phyloP scores from a whole-genome alignment of 1,284 basidiomycete genomes.

The Takashimella tepidaria region DNA sequence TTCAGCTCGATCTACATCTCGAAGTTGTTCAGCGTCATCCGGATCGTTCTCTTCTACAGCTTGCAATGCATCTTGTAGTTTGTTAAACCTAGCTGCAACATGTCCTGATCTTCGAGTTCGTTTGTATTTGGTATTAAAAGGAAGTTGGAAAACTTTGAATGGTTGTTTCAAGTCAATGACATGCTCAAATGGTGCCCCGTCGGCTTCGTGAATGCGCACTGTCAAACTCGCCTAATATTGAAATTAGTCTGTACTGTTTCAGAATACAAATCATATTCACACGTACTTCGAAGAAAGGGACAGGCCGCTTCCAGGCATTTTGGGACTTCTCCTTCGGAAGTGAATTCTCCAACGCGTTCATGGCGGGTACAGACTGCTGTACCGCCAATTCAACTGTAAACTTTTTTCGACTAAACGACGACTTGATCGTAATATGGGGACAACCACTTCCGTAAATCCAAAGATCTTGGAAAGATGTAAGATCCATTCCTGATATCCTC shows the following conservation, averaged over 20 bases:
- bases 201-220: slow-evolving; percentile 96
- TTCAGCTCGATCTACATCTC: slow-evolving; percentile 72
- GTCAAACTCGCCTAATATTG: slow-evolving; percentile 82
- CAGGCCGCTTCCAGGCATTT: slow-evolving; percentile 65
- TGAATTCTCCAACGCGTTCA: slow-evolving; percentile 16
- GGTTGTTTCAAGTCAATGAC: slow-evolving; percentile 83
- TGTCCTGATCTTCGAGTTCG: slow-evolving; percentile 67
- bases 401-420: slow-evolving; percentile 94
- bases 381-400: slow-evolving; percentile 96
- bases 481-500: slow-evolving; percentile 87
- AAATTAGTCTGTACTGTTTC: slow-evolving; percentile 1
- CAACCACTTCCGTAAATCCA: slow-evolving; percentile 99
- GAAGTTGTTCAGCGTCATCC: slow-evolving; percentile 71
- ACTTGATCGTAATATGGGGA: slow-evolving; percentile 81
- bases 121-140: slow-evolving; percentile 99
- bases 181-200: slow-evolving; percentile 98
- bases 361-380: slow-evolving; percentile 78
- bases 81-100: slow-evolving; percentile 71
- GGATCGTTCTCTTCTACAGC: slow-evolving; percentile 86
- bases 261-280: slow-evolving; percentile 6
- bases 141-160: slow-evolving; percentile 90
- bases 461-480: slow-evolving; percentile 87
- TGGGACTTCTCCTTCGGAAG: slow-evolving; percentile 41
- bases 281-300: slow-evolving; percentile 73
- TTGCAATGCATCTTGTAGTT: slow-evolving; percentile 86